Base-by-base conservation (phyloP, 139 green algal species). In the Trebouxia sp. region DNA sequence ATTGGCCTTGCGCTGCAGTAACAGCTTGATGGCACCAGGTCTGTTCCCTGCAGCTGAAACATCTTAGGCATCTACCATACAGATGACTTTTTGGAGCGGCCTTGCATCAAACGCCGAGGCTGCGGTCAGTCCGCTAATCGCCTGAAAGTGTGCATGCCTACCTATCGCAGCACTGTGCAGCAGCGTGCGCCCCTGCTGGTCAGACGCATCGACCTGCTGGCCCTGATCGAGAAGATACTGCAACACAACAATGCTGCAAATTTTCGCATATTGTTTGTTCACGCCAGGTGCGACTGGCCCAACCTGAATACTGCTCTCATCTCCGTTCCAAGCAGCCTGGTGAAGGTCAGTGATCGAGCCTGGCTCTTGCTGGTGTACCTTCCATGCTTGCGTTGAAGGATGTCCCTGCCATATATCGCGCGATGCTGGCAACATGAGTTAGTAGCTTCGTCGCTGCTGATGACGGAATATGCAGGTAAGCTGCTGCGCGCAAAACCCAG, bases 401-500 rank as follows among this genome's bases (percentile, higher is more conserved):
- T 72, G 62, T 42, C 62, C 62, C 37, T 72, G 62, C 62, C 62
- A 72, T 32, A 72, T 72, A 8, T 72, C 62, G 10, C 62, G 62
- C 0, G 62, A 42, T 8, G 62, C 62, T 41, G 32, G 30, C 35
- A 45, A 11, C 62, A 72, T 72, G n/a, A n/a, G n/a, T n/a, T n/a
- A n/a, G n/a, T n/a, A n/a, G n/a, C n/a, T n/a, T n/a, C n/a, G n/a
- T n/a, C n/a, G n/a, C n/a, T n/a, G n/a, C n/a, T n/a, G n/a, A n/a
- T n/a, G n/a, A n/a, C n/a, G n/a, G n/a, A n/a, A n/a, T n/a, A n/a
- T n/a, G n/a, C n/a, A n/a, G n/a, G n/a, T n/a, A n/a, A n/a, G n/a
- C n/a, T n/a, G n/a, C n/a, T n/a, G n/a, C n/a, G n/a, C n/a, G n/a
- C n/a, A n/a, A n/a, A n/a, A n/a, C n/a, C n/a, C n/a, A n/a, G n/a